These are phyloP conservation scores for Funneliformis mosseae DNA, from an alignment of 192 early-diverging fungal species.

Conservation along the genomic window DNA sequence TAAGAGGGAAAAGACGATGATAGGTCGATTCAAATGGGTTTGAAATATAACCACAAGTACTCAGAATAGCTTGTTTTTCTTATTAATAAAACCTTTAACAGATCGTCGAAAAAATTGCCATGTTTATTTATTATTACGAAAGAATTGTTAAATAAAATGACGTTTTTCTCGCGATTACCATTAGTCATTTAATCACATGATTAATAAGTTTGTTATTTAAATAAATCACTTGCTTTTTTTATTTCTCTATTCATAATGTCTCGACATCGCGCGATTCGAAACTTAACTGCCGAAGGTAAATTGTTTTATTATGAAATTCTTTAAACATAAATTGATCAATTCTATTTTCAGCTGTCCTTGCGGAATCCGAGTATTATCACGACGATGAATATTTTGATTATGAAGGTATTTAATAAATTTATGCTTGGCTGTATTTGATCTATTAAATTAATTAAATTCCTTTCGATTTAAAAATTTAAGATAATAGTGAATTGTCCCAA, in stretches of 20 bases:
- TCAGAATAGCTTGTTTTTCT: too few relatives aligned
- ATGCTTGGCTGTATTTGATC: neutral
- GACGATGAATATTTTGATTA: neutral
- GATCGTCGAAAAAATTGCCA: too few relatives aligned
- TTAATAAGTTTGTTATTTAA: too few relatives aligned
- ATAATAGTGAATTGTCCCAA: neutral
- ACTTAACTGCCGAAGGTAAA: conserved; percentile 55
- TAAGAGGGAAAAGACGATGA: too few relatives aligned
- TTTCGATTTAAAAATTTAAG: neutral
- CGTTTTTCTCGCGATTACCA: too few relatives aligned
- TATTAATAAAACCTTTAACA: too few relatives aligned
- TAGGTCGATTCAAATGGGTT: too few relatives aligned
- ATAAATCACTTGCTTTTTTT: too few relatives aligned
- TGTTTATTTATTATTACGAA: too few relatives aligned
- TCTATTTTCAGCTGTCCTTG: neutral
- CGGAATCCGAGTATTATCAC: neutral
- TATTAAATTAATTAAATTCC: neutral
- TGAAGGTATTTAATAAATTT: neutral
- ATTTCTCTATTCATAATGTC: conserved; percentile 41
- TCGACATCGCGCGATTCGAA: conserved; percentile 54
- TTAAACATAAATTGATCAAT: neutral
- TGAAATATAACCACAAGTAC: too few relatives aligned
- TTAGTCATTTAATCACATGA: too few relatives aligned
- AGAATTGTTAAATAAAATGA: too few relatives aligned
- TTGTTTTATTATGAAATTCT: neutral